Conservation (phyloP, 2,329 filamentous ascomycete genomes). For the Cladophialophora carrionii region DNA sequence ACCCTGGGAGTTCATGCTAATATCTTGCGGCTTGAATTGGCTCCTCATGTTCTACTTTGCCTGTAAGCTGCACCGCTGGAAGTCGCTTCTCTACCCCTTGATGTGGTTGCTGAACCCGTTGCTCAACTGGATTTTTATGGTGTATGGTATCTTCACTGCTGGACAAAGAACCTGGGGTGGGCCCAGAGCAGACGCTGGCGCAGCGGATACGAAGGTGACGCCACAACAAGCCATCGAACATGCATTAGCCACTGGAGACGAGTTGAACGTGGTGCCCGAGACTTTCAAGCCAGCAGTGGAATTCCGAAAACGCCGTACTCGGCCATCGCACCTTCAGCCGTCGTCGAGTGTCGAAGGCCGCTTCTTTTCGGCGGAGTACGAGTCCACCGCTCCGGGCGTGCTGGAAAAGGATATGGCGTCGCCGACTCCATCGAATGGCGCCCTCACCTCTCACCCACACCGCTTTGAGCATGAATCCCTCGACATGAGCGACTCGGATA, state of each 20-base stretch:
- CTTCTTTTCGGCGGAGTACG: conserved; percentile 72
- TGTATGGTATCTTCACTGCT: conserved; percentile 93
- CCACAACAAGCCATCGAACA: conserved; percentile 82
- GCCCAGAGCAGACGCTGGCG: conserved; percentile 83
- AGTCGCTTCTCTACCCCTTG: conserved; percentile 90
- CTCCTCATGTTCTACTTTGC: conserved; percentile 95
- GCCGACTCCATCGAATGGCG: conserved; percentile 20
- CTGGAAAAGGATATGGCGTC: conserved; percentile 22
- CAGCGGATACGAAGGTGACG: conserved; percentile 74
- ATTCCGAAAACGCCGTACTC: conserved; percentile 35
- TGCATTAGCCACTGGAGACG: conserved; percentile 77
- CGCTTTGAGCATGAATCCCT: conserved; percentile 33
- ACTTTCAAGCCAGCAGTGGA: conserved; percentile 66
- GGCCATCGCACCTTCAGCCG: conserved; percentile 65
- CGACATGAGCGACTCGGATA: conserved; percentile 37
- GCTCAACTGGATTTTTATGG: conserved; percentile 98
- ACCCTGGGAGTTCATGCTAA: conserved; percentile 88
- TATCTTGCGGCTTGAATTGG: conserved; percentile 93
- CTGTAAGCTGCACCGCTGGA: conserved; percentile 80
- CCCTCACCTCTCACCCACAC: conserved; percentile 13
- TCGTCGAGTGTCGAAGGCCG: conserved; percentile 75
- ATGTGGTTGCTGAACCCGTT: conserved; percentile 97
- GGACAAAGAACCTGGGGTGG: conserved; percentile 95
- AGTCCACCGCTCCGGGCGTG: conserved; percentile 63
- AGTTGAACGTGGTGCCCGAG: conserved; percentile 85